Evolutionary conservation across 352 stramenopile genomes (phyloP).

Genomic region (Nothophytophthora sp.): DNA sequence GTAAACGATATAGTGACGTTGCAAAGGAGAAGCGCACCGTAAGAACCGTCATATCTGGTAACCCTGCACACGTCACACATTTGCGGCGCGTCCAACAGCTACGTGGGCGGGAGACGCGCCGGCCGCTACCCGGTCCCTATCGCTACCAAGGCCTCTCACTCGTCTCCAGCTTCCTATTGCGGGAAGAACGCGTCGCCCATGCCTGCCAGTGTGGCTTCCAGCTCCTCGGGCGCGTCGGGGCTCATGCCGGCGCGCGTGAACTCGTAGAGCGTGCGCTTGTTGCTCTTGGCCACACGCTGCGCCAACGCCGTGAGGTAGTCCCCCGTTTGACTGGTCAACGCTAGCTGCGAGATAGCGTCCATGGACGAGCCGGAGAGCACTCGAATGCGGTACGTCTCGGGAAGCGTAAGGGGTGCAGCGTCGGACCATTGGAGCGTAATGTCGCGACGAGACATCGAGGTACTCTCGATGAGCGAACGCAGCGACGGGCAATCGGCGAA

Average conservation of each 20-base stretch:
- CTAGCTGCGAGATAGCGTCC: constrained; percentile 50
- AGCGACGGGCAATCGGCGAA: constrained; percentile 33
- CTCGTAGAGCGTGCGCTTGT: constrained; percentile 74
- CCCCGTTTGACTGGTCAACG: constrained; percentile 40
- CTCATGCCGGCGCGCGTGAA: constrained; percentile 78
- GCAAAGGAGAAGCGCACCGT: too few relatives aligned
- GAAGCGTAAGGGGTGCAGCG: constrained; percentile 19
- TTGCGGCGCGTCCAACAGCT: too few relatives aligned
- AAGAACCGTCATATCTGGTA: too few relatives aligned
- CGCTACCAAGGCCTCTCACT: too few relatives aligned
- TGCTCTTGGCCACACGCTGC: constrained; percentile 29
- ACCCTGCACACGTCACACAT: too few relatives aligned
- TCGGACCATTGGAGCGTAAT: constrained; percentile 47
- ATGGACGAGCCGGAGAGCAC: constrained; percentile 23
- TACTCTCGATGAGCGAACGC: constrained; percentile 25
- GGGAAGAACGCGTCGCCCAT: constrained; percentile 49
- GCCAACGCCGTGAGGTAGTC: constrained; percentile 47
- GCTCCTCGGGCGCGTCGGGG: constrained; percentile 61
- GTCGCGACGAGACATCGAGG: constrained; percentile 21
- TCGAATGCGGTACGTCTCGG: constrained; percentile 19
- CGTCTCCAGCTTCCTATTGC: too few relatives aligned
- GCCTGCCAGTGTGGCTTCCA: constrained; percentile 43
- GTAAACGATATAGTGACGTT: too few relatives aligned
- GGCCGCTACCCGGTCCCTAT: too few relatives aligned
- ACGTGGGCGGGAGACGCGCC: too few relatives aligned